These are phyloP conservation scores for Calcarisporium arbuscula DNA, from an alignment of 2,329 filamentous ascomycete genomes.

Conservation along the genomic window DNA sequence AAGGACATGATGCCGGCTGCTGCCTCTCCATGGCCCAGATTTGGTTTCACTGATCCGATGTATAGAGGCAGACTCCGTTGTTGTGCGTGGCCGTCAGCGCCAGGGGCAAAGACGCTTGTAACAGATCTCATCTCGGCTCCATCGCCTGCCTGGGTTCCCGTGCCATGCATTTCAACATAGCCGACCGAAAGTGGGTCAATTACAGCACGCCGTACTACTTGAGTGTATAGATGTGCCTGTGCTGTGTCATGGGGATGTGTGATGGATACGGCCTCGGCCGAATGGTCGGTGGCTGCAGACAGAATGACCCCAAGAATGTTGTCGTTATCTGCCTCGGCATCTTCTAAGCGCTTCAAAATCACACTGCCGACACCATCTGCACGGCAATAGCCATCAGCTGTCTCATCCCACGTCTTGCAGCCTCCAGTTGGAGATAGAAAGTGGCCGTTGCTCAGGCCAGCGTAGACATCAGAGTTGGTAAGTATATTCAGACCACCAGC, in stretches of 20 bases:
- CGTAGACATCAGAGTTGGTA: conserved; percentile 60
- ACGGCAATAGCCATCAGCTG: conserved; percentile 75
- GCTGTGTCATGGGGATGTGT: conserved; percentile 74
- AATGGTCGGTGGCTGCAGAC: conserved; percentile 73
- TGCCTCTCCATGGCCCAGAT: conserved; percentile 4
- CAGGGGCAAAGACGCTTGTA: conserved; percentile 46
- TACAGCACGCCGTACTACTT: conserved; percentile 65
- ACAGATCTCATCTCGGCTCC: conserved; percentile 76
- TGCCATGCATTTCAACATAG: conserved; percentile 86
- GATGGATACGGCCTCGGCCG: conserved; percentile 73
- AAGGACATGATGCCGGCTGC: conserved; percentile 2
- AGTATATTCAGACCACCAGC: conserved; percentile 60
- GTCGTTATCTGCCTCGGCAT: conserved; percentile 71
- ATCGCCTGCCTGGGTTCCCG: conserved; percentile 79
- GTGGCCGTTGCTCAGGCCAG: conserved; percentile 57
- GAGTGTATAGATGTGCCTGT: conserved; percentile 64
- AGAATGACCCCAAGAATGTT: conserved; percentile 66
- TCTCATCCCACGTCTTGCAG: conserved; percentile 76
- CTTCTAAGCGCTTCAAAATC: conserved; percentile 70
- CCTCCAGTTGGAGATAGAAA: conserved; percentile 51
- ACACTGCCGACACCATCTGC: conserved; percentile 69
- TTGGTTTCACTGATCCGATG: conserved; percentile 5
- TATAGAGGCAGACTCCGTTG: conserved; percentile 24
- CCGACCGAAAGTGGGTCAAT: conserved; percentile 69
- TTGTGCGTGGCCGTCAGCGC: too few relatives aligned